Evolutionary conservation across 1,284 basidiomycete genomes (phyloP), one percentile per base, ranked within the genome.

Genomic region (Ustilago lituana): DNA sequence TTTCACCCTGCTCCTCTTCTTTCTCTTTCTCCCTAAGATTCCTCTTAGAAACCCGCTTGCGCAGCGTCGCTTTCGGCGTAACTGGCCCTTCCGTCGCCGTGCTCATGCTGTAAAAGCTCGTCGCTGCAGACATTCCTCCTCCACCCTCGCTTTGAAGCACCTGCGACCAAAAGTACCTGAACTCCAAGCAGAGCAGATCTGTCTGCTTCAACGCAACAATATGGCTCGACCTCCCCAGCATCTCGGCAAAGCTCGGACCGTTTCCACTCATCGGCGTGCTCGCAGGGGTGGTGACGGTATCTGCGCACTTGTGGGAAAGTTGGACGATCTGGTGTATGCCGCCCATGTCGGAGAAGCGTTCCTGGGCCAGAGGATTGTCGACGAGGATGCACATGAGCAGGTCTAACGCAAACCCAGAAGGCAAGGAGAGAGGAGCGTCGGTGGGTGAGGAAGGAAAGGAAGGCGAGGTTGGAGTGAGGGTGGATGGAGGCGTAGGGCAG

Each of bases 361-460:
- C 55, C 36, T 56, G 62, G 1, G 63, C 62, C 2, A 39, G 14
- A 2, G 38, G 17, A 33, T 51, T 62, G 51, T 71, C 63, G 32
- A 66, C 68, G 12, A 71, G 56, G 26, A 71, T 41, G 38, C 68
- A 71, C 68, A 71, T 71, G 45, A 71, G 55, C 35, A 66, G 52
- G 29, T 66, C 62, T 15, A 71, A 49, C 9, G 68, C 68, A 29
- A 71, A 71, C 0, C 63, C 59, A 1, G 68, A 71, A 0, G 68
- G 68, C 7, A 66, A 38, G 3, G 54, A 50, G 19, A 65, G 56
- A 10, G 57, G 58, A 2, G 54, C 49, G 14, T 66, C 63, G 15
- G 41, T 29, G 3, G 33, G 5, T 17, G 43, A 24, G 1, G 55
- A 11, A 1, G 41, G 8, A 1, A 36, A 46, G 19, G 47, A 43